phyloP scores from a whole-genome alignment of 768 basidiomycete genomes.

The Russula brevipes region DNA sequence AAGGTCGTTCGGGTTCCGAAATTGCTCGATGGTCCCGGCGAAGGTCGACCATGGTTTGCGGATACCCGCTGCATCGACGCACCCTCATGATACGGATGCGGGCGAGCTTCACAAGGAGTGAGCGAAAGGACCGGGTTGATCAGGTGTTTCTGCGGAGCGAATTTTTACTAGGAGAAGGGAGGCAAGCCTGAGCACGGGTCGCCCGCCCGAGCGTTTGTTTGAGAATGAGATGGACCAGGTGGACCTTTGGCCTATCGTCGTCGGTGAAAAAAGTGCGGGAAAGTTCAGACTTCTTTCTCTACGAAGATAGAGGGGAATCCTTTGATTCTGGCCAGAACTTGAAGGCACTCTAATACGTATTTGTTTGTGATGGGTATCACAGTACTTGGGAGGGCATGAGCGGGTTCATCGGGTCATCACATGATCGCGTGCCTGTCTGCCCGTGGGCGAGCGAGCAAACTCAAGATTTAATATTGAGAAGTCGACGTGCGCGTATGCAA shows the following conservation, averaged over 20 bases:
- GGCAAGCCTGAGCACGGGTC: slow-evolving; percentile 1
- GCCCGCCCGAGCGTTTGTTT: slow-evolving; percentile 1
- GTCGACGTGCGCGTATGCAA: background rate
- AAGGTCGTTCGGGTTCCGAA: slow-evolving; percentile 3
- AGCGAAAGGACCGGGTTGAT: background rate
- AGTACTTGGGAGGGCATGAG: too few relatives aligned
- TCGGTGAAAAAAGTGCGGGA: background rate
- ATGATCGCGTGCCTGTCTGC: background rate
- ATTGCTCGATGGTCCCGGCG: background rate
- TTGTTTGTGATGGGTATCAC: too few relatives aligned
- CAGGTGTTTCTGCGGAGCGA: slow-evolving; percentile 2
- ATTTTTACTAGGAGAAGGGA: background rate
- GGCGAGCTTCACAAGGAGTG: background rate
- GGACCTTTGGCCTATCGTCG: background rate
- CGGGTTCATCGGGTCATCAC: background rate
- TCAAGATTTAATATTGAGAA: too few relatives aligned
- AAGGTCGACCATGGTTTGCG: slow-evolving; percentile 1
- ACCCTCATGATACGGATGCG: background rate
- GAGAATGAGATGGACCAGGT: background rate
- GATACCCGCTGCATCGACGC: background rate
- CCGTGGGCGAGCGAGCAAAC: too few relatives aligned
- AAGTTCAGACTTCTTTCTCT: background rate
- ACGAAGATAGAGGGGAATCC: background rate
- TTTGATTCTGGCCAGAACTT: background rate
- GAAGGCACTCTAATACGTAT: background rate